These are phyloP conservation scores for Ruellia speciosa DNA, from an alignment of 305 asterid genomes.

Conservation along the genomic window DNA sequence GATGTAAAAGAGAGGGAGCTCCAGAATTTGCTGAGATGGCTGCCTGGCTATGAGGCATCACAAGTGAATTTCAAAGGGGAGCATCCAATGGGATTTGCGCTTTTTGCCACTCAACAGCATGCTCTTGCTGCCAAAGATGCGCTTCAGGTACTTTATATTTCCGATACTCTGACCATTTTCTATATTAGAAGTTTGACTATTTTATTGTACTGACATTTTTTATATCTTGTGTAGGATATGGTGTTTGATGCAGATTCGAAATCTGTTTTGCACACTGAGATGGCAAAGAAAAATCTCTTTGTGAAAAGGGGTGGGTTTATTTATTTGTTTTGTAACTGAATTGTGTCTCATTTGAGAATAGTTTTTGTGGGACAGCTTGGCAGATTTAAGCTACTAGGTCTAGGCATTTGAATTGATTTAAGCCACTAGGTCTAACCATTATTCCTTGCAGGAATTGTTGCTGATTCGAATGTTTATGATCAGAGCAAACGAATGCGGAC, in stretches of 20 bases:
- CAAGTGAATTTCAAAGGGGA: constrained; percentile 96
- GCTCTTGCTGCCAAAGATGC: constrained; percentile 94
- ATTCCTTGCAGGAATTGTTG: constrained; percentile 54
- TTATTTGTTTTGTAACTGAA: not conserved
- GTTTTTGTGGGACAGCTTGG: too few species aligned
- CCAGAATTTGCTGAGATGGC: constrained; percentile 89
- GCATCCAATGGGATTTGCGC: constrained; percentile 86
- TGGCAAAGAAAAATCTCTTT: constrained; percentile 98
- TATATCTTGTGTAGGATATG: constrained; percentile 51
- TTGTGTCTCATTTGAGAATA: too few species aligned
- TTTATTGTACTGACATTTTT: not conserved
- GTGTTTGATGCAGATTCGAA: constrained; percentile 80
- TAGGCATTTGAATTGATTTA: not conserved
- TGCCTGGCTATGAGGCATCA: constrained; percentile 98
- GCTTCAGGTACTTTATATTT: constrained; percentile 45
- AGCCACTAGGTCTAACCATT: too few species aligned
- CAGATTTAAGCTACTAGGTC: not conserved
- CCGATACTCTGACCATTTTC: not conserved
- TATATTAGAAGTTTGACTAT: not conserved
- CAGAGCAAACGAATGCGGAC: constrained; percentile 94
- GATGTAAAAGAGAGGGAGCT: constrained; percentile 98
- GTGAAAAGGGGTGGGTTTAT: constrained; percentile 77
- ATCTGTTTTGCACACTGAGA: constrained; percentile 87
- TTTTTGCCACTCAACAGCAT: constrained; percentile 60
- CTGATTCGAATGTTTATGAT: constrained; percentile 72